A percentile compares a stretch with the other conserved stretches of the same genome.
These are phyloP conservation scores for Thecaphora thlaspeos DNA, from an alignment of 1,284 basidiomycete genomes.

Conservation along the genomic window DNA sequence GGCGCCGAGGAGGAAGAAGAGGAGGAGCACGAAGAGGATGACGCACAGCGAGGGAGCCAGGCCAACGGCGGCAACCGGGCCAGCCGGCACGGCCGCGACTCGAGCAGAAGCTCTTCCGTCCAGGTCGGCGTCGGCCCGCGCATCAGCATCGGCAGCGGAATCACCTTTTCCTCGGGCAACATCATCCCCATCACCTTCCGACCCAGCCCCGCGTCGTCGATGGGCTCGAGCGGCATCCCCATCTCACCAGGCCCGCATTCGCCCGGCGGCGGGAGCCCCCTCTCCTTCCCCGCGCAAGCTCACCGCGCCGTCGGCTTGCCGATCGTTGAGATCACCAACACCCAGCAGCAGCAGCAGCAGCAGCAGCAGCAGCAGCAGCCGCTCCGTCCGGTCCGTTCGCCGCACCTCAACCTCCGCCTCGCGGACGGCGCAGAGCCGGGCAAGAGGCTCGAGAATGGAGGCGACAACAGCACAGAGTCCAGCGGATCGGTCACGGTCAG, in stretches of 20 bases:
- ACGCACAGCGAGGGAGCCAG: background rate
- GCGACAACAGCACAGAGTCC: too few species aligned
- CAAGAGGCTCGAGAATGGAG: background rate
- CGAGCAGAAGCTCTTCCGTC: slow-evolving; percentile 7
- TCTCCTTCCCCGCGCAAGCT: slow-evolving; percentile 13
- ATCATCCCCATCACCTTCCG: slow-evolving; percentile 35
- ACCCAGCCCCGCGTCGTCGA: slow-evolving; percentile 3
- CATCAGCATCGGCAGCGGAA: slow-evolving; percentile 24
- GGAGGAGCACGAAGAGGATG: slow-evolving; percentile 3
- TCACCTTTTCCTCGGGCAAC: slow-evolving; percentile 22
- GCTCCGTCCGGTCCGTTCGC: slow-evolving; percentile 25
- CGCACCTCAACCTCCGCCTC: slow-evolving; percentile 33
- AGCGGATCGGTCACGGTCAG: slow-evolving; percentile 3
- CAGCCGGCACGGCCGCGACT: too few species aligned
- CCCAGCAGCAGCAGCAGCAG: slow-evolving; percentile 7
- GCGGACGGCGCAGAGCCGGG: slow-evolving; percentile 10
- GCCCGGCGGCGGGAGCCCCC: slow-evolving; percentile 3
- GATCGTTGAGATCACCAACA: slow-evolving; percentile 14
- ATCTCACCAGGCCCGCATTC: too few species aligned
- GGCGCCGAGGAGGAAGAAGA: slow-evolving; percentile 38
- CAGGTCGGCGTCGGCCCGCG: slow-evolving; percentile 16
- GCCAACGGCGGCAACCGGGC: background rate
- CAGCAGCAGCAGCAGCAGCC: slow-evolving; percentile 8
- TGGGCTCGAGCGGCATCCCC: too few species aligned
- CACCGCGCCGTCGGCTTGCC: slow-evolving; percentile 25